Evolutionary conservation across 192 early-diverging fungal genomes (phyloP).

Genomic region (Backusella westeae): DNA sequence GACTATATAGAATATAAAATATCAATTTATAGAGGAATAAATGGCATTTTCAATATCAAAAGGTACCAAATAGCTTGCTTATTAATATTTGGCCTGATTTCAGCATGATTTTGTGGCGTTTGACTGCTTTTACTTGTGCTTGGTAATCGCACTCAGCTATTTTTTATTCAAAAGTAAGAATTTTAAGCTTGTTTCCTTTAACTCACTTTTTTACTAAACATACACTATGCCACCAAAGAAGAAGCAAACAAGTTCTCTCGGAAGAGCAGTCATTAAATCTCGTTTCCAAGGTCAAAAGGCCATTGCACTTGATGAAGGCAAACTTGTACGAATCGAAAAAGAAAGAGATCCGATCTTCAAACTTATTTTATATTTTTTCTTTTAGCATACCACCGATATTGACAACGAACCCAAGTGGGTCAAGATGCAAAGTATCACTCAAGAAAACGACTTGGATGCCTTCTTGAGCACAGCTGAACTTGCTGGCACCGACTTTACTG

Average conservation of each 20-base stretch:
- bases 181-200: not conserved
- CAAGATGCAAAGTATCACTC: constrained; percentile 92
- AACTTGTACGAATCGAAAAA: constrained; percentile 18
- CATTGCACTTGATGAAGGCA: constrained; percentile 38
- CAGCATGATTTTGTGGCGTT: constrained; percentile 11
- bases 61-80: not conserved
- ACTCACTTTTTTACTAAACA: not conserved
- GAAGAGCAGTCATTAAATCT: constrained; percentile 36
- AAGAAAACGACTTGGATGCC: constrained; percentile 95
- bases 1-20: too few species aligned
- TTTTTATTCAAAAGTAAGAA: not conserved
- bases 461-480: constrained; percentile 94
- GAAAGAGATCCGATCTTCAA: not conserved
- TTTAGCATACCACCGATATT: constrained; percentile 79
- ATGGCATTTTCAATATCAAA: too few species aligned
- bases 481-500: constrained; percentile 92
- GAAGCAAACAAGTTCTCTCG: constrained; percentile 29
- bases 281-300: constrained; percentile 38
- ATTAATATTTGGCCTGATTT: not conserved
- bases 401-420: constrained; percentile 84
- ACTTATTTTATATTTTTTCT: not conserved
- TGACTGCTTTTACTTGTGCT: constrained; percentile 13
- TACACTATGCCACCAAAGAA: constrained; percentile 31
- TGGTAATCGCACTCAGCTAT: not conserved
- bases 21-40: too few species aligned